Evolutionary conservation across 2,329 filamentous ascomycete genomes (phyloP), one percentile per base, ranked within the genome.

Genomic region (Fusarium metavorans): DNA sequence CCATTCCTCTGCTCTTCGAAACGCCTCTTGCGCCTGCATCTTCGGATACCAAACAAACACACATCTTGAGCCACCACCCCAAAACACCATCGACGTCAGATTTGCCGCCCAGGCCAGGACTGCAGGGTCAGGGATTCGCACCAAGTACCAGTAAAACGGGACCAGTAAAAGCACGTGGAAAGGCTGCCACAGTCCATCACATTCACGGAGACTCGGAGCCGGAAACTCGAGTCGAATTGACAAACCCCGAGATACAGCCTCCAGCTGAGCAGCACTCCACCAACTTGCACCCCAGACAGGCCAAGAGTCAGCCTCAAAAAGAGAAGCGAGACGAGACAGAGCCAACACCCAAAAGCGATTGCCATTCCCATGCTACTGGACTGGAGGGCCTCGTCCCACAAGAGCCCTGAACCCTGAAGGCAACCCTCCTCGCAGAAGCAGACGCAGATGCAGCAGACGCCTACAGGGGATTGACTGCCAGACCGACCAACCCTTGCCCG

Each of bases 401-500:
- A 34, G 39, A 54, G 32, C 48, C 45, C 37, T 73, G 59, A 65
- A 67, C 73, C 72, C 72, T 75, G 34, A 39, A 70, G 54, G 54
- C 52, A 66, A 68, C 61, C 68, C 67, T 66, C 63, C 35, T 54
- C 48, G 48, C 61, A 45, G 58, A 32, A 32, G 48, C 58, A 45
- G 18, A 39, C 34, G 35, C 59, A 70, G 18, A 34, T 30, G 43
- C 20, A 48, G 41, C 35, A 66, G 68, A 58, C 66, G 69, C 39
- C 30, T 43, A 62, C 58, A 60, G 34, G 35, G 71, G 48, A 37
- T 25, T 41, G 41, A 41, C 34, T 41, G 34, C 59, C 45, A 69
- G 60, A 30, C 13, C 27, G 48, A 52, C 72, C 72, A 68, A 71
- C 66, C 63, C 64, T 57, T 58, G 41, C 27, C 70, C 73, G 72